A percentile compares a stretch with the other conserved stretches of the same genome.
These are phyloP conservation scores for Tricholoma saponaceum DNA, from an alignment of 768 basidiomycete species.

Conservation along the genomic window DNA sequence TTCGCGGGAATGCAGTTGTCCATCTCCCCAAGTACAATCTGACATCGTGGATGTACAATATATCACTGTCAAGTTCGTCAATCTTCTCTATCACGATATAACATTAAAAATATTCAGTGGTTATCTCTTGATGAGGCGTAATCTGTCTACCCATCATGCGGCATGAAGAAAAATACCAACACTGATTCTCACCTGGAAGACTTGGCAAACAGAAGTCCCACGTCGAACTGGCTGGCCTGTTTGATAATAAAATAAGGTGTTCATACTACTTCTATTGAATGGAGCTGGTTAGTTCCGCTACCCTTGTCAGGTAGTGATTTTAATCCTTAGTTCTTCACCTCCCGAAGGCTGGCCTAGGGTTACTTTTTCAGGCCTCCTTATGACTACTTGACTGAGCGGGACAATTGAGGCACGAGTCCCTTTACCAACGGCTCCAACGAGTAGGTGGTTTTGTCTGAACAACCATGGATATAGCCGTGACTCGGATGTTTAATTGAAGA, in stretches of 20 bases:
- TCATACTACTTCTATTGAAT: not conserved
- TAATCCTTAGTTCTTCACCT: not conserved
- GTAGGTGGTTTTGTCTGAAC: too few relatives aligned
- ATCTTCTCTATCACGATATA: not conserved
- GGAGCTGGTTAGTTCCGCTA: not conserved
- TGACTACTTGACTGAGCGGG: not conserved
- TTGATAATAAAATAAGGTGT: not conserved
- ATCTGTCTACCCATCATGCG: too few relatives aligned
- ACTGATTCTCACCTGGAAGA: not conserved
- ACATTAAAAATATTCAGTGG: too few relatives aligned
- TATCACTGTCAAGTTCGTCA: not conserved
- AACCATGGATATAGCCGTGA: too few relatives aligned
- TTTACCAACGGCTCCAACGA: not conserved
- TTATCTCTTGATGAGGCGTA: too few relatives aligned
- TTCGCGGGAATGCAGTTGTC: not conserved
- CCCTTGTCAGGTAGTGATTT: not conserved
- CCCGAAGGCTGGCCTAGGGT: not conserved
- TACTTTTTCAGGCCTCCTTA: not conserved
- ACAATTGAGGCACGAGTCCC: not conserved
- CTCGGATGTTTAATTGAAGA: too few relatives aligned
- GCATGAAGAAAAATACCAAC: too few relatives aligned
- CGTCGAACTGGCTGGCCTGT: not conserved
- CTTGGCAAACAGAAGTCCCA: not conserved
- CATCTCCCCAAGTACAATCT: not conserved
- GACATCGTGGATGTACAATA: not conserved